Percentiles rank a stretch among this genome's conserved stretches.
Conservation (phyloP, 1,284 basidiomycete genomes). For the Termitomyces sp. region DNA sequence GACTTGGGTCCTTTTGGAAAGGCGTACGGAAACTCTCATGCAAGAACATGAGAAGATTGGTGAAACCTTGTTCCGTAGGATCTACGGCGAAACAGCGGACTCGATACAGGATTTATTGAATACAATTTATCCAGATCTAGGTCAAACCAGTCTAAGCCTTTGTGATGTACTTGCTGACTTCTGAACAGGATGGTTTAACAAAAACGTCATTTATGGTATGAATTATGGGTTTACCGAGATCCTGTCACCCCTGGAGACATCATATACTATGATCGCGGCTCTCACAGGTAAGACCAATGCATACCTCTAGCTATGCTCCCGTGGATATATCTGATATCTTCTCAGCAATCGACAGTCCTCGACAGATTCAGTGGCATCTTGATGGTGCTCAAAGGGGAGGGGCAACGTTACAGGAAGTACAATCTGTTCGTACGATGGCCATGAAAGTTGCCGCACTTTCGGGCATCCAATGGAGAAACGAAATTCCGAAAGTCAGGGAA, state of each 20-base stretch:
- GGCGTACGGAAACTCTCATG: conserved; percentile 34
- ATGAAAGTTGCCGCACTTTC: conserved; percentile 33
- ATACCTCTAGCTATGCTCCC: not conserved
- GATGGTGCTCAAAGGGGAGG: conserved; percentile 39
- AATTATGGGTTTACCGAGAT: conserved; percentile 40
- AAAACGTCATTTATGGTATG: conserved; percentile 46
- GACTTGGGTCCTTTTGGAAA: conserved; percentile 17
- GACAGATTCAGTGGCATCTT: conserved; percentile 51
- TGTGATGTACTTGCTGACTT: not conserved
- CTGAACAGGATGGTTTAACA: conserved; percentile 44
- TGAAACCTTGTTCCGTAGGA: conserved; percentile 35
- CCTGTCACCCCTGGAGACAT: conserved; percentile 39
- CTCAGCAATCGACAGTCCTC: conserved; percentile 41
- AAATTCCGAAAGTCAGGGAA: conserved; percentile 33
- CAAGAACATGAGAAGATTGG: conserved; percentile 38
- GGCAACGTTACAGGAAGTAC: conserved; percentile 35
- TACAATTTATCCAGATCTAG: conserved; percentile 53
- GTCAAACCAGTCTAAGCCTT: conserved; percentile 25
- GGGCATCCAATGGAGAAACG: conserved; percentile 41
- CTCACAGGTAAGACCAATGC: conserved; percentile 29
- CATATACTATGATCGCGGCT: conserved; percentile 48
- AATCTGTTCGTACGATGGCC: conserved; percentile 38
- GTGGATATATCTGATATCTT: not conserved
- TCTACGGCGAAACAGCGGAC: conserved; percentile 48
- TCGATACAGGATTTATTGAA: conserved; percentile 38